phyloP scores from a whole-genome alignment of 441 rosid genomes.

The Cnidoscolus chayamansa region DNA sequence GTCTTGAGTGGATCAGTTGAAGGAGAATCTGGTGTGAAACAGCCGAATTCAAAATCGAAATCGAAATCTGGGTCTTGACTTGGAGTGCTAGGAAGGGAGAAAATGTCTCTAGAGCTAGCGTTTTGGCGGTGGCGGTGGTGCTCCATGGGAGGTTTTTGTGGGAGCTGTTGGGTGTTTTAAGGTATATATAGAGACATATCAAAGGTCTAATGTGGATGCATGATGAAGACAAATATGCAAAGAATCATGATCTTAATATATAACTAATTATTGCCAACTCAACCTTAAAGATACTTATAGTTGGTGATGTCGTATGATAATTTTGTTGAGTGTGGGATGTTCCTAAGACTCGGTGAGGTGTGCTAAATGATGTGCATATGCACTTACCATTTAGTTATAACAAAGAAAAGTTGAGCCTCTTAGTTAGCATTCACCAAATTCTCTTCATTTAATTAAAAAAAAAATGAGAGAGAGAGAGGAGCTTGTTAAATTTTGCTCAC shows the following conservation, averaged over 20 bases:
- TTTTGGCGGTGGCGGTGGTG: conserved; percentile 20
- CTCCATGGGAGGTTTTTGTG: conserved; percentile 20
- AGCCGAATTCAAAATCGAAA: conserved; percentile 55
- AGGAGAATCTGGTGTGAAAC: conserved; percentile 53
- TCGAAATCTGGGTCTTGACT: conserved; percentile 38
- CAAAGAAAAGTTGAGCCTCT: not conserved
- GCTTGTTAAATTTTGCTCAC: too few species aligned
- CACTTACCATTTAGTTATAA: not conserved
- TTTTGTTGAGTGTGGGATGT: conserved; percentile 26
- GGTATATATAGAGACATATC: conserved; percentile 10
- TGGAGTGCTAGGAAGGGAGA: conserved; percentile 50
- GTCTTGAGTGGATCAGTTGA: conserved; percentile 36
- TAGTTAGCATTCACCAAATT: too few species aligned
- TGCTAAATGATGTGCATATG: conserved; percentile 26
- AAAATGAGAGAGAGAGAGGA: too few species aligned
- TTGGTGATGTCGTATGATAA: conserved; percentile 21
- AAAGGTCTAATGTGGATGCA: not conserved
- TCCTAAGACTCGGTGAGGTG: conserved; percentile 25
- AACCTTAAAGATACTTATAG: conserved; percentile 8
- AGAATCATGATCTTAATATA: conserved; percentile 33
- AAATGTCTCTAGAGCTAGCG: conserved; percentile 31
- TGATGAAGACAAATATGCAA: too few species aligned
- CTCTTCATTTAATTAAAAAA: too few species aligned
- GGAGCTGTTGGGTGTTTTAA: not conserved
- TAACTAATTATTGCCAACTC: conserved; percentile 29